A percentile compares a stretch with the other conserved stretches of the same genome.
Evolutionary conservation across 192 early-diverging fungal genomes (phyloP).

Genomic region (Podila epigama): DNA sequence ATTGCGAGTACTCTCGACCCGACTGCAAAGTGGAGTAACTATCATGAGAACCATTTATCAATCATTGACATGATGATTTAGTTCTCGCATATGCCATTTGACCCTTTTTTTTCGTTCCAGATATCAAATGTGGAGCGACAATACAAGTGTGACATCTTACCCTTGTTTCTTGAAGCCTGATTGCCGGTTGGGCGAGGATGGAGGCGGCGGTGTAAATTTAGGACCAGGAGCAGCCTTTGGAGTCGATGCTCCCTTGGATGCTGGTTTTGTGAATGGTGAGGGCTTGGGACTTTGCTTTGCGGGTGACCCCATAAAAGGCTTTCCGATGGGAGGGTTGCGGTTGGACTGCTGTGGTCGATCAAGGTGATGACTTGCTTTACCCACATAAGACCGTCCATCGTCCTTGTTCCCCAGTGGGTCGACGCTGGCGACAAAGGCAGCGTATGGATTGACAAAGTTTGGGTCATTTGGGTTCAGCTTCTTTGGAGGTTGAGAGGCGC

Average conservation of each 20-base stretch:
- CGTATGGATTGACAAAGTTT: constrained; percentile 16
- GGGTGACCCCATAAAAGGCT: not conserved
- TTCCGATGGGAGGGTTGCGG: not conserved
- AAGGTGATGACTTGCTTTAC: constrained; percentile 14
- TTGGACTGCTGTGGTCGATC: not conserved
- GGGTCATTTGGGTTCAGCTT: not conserved
- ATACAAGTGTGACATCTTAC: too few relatives aligned
- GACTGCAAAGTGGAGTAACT: not conserved
- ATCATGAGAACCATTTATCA: not conserved
- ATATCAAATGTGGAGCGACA: too few relatives aligned
- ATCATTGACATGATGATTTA: not conserved
- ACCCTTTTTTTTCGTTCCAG: not conserved
- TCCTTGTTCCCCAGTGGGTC: constrained; percentile 22
- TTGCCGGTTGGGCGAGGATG: too few relatives aligned
- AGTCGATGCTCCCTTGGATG: too few relatives aligned
- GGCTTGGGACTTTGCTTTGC: not conserved
- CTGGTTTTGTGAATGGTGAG: too few relatives aligned
- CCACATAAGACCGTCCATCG: constrained; percentile 33
- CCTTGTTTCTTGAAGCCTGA: too few relatives aligned
- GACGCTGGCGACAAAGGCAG: not conserved
- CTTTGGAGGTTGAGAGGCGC: not conserved
- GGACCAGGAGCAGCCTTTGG: too few relatives aligned
- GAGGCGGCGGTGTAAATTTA: too few relatives aligned
- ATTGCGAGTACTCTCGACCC: not conserved
- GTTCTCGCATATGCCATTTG: not conserved